Conservation (phyloP, 371 early-diverging fungal species). For the Syncephalastrum racemosum region DNA sequence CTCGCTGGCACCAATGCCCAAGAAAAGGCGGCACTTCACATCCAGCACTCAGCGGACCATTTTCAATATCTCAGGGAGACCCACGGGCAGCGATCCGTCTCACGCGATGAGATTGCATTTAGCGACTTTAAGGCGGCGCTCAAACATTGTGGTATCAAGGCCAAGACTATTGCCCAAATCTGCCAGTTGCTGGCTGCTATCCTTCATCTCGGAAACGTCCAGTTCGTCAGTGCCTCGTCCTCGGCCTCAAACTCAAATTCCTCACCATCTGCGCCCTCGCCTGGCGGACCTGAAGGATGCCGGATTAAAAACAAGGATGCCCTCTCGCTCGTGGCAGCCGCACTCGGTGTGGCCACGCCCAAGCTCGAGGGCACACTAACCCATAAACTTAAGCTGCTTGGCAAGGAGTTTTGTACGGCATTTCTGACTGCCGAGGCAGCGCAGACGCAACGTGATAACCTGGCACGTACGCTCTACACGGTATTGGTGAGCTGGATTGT, state of each 20-base stretch:
- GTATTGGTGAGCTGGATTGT: slow-evolving; percentile 79
- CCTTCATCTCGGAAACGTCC: slow-evolving; percentile 73
- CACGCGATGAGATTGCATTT: slow-evolving; percentile 37
- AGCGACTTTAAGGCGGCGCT: slow-evolving; percentile 67
- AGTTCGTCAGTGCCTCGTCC: slow-evolving; percentile 58
- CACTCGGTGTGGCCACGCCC: slow-evolving; percentile 69
- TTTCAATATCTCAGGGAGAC: slow-evolving; percentile 55
- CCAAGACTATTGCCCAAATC: slow-evolving; percentile 65
- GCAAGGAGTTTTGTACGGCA: slow-evolving; percentile 79
- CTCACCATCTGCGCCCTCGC: slow-evolving; percentile 17
- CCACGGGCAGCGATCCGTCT: slow-evolving; percentile 5
- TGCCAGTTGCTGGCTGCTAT: slow-evolving; percentile 74
- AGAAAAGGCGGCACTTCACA: slow-evolving; percentile 60
- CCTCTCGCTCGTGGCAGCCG: slow-evolving; percentile 74
- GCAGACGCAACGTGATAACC: slow-evolving; percentile 62
- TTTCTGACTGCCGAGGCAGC: slow-evolving; percentile 74
- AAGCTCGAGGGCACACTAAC: slow-evolving; percentile 64
- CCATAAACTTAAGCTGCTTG: slow-evolving; percentile 60
- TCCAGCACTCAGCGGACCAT: slow-evolving; percentile 47
- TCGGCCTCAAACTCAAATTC: slow-evolving; percentile 4
- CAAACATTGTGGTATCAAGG: slow-evolving; percentile 71
- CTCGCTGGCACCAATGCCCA: slow-evolving; percentile 58
- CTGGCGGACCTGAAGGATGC: slow-evolving; percentile 41
- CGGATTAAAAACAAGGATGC: slow-evolving; percentile 64
- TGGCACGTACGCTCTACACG: slow-evolving; percentile 74